A percentile compares a stretch with the other conserved stretches of the same genome.
These are phyloP conservation scores for Neospora caninum DNA, from an alignment of 169 alveolate species.

Conservation along the genomic window DNA sequence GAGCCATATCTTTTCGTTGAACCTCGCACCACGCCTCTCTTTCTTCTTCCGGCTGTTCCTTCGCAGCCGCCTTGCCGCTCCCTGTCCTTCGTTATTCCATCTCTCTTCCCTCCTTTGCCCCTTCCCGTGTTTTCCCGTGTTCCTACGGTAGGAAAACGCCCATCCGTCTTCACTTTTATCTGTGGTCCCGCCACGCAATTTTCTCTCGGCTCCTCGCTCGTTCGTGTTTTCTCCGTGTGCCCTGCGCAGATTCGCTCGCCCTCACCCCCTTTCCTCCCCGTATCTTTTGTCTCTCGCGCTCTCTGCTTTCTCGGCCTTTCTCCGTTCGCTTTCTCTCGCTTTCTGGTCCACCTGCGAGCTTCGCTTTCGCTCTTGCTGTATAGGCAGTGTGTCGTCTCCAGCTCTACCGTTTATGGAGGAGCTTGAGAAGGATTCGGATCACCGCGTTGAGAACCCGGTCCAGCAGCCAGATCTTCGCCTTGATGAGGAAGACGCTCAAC, in stretches of 20 bases:
- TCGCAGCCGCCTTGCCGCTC: no score
- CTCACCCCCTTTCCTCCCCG: neutral
- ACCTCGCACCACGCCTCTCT: no score
- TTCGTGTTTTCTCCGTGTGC: no score
- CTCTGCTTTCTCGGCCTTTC: neutral
- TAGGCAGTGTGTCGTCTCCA: neutral
- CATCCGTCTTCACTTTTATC: no score
- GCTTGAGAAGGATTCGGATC: neutral
- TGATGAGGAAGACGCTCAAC: neutral
- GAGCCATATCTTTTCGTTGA: no score
- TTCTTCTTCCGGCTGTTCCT: no score
- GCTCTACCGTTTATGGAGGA: neutral
- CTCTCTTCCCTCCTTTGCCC: no score
- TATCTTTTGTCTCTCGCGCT: neutral
- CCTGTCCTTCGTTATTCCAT: no score
- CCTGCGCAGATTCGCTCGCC: neutral
- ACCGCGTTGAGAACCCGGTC: neutral
- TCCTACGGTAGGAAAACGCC: no score
- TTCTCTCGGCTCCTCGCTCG: no score
- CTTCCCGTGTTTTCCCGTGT: no score
- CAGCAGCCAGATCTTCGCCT: neutral
- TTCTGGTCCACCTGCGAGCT: neutral
- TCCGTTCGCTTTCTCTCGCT: neutral
- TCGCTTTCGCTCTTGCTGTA: neutral
- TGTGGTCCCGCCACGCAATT: no score